These are phyloP conservation scores for Neodidymelliopsis sp. DNA, from an alignment of 2,329 filamentous ascomycete species.

Conservation along the genomic window DNA sequence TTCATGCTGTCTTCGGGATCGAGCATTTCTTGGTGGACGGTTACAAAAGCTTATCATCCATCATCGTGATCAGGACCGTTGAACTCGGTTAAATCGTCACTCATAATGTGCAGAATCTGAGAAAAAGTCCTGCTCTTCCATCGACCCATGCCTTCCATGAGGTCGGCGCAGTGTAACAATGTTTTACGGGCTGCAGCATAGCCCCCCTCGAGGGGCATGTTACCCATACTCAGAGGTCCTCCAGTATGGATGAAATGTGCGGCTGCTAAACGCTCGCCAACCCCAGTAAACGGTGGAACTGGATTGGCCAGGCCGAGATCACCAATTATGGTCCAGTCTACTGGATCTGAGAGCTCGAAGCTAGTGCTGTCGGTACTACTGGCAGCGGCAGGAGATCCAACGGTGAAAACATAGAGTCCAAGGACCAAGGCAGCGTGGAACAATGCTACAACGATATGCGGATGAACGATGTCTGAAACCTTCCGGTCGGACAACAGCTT, in stretches of 20 bases:
- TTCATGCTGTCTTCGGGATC: no score
- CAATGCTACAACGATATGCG: constrained; percentile 58
- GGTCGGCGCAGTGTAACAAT: constrained; percentile 59
- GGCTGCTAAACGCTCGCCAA: constrained; percentile 43
- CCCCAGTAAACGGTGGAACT: constrained; percentile 26
- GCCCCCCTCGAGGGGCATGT: constrained; percentile 57
- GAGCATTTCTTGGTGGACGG: background rate
- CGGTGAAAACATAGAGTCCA: constrained; percentile 61
- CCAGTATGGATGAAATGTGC: constrained; percentile 58
- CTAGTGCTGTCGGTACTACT: constrained; percentile 35
- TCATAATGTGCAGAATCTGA: constrained; percentile 63
- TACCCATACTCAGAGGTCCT: constrained; percentile 57
- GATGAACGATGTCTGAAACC: constrained; percentile 60
- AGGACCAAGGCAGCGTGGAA: constrained; percentile 61
- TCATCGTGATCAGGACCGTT: constrained; percentile 14
- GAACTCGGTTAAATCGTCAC: constrained; percentile 55
- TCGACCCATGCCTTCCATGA: constrained; percentile 61
- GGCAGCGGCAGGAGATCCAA: constrained; percentile 35
- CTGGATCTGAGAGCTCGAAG: constrained; percentile 59
- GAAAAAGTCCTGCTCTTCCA: constrained; percentile 61
- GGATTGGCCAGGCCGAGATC: constrained; percentile 55
- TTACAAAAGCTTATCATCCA: background rate
- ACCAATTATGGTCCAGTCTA: constrained; percentile 59
- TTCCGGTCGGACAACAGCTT: constrained; percentile 60
- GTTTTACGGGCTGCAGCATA: constrained; percentile 61